phyloP scores from a whole-genome alignment of 352 stramenopile genomes.

The Globisporangium lucens region DNA sequence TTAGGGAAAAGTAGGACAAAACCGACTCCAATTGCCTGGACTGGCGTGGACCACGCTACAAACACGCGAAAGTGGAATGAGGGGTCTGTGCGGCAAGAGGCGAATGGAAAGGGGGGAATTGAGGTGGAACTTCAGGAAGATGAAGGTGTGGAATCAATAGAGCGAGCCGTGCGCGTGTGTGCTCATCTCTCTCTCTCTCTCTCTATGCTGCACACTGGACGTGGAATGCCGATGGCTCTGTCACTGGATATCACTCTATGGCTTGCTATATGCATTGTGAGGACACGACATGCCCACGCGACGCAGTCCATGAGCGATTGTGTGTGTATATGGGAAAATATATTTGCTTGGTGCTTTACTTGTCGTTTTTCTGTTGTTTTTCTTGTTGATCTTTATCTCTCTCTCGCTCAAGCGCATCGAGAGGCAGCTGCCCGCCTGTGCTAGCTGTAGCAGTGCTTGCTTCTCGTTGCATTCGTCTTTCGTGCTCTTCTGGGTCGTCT shows the following conservation, averaged over 20 bases:
- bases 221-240: not conserved
- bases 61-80: not conserved
- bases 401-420: constrained; percentile 2
- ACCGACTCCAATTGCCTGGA: not conserved
- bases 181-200: not conserved
- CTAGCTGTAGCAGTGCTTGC: not conserved
- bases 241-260: not conserved
- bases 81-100: not conserved
- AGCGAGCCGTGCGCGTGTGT: not conserved
- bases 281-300: not conserved
- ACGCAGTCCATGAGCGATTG: not conserved
- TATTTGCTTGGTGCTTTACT: constrained; percentile 8
- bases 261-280: not conserved
- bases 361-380: constrained; percentile 1
- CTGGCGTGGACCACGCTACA: not conserved
- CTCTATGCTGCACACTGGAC: not conserved
- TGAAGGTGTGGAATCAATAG: not conserved
- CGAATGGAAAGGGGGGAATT: not conserved
- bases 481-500: not conserved
- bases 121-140: not conserved
- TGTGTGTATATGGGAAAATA: not conserved
- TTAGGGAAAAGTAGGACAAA: constrained; percentile 1
- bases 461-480: not conserved
- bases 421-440: not conserved
- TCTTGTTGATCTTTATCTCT: constrained; percentile 9